Evolutionary conservation across 2,329 filamentous ascomycete genomes (phyloP).

Genomic region (Monosporascus sp.): DNA sequence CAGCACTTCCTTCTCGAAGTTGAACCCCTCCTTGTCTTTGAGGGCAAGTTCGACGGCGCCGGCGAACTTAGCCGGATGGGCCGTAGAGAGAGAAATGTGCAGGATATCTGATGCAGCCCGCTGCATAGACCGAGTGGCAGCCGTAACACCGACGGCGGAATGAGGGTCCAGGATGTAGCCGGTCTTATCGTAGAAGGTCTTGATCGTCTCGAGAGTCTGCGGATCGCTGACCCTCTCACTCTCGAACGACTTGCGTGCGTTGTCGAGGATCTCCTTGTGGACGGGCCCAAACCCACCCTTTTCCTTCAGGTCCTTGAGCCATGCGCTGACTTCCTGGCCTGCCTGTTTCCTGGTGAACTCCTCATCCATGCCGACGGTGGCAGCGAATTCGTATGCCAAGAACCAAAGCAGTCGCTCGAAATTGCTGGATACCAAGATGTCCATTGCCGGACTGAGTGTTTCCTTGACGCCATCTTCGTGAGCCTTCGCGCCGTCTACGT

Average conservation of each 20-base stretch:
- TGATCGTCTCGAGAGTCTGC: slow-evolving; percentile 65
- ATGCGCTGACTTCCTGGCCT: slow-evolving; percentile 69
- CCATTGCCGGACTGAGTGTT: slow-evolving; percentile 93
- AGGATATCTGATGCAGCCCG: slow-evolving; percentile 43
- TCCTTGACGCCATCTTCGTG: slow-evolving; percentile 77
- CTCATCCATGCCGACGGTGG: slow-evolving; percentile 55
- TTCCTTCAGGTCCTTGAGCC: slow-evolving; percentile 76
- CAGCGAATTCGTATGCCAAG: slow-evolving; percentile 69
- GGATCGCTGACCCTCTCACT: slow-evolving; percentile 67
- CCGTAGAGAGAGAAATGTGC: slow-evolving; percentile 87
- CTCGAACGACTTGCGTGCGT: slow-evolving; percentile 70
- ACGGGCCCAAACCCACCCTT: slow-evolving; percentile 78
- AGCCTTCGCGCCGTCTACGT: slow-evolving; percentile 55
- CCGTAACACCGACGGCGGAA: slow-evolving; percentile 79
- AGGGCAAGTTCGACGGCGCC: slow-evolving; percentile 78
- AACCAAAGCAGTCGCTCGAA: slow-evolving; percentile 96
- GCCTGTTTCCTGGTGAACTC: slow-evolving; percentile 63
- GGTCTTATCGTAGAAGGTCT: slow-evolving; percentile 42
- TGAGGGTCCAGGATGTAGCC: slow-evolving; percentile 88
- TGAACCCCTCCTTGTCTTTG: slow-evolving; percentile 64
- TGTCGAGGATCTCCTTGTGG: slow-evolving; percentile 64
- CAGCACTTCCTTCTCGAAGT: slow-evolving; percentile 69
- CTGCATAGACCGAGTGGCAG: slow-evolving; percentile 63
- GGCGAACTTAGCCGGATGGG: slow-evolving; percentile 93
- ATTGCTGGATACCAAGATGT: slow-evolving; percentile 93